Percentiles rank a stretch among this genome's conserved stretches.
phyloP scores from a whole-genome alignment of 2,329 filamentous ascomycete genomes.

The Colletotrichum destructivum region DNA sequence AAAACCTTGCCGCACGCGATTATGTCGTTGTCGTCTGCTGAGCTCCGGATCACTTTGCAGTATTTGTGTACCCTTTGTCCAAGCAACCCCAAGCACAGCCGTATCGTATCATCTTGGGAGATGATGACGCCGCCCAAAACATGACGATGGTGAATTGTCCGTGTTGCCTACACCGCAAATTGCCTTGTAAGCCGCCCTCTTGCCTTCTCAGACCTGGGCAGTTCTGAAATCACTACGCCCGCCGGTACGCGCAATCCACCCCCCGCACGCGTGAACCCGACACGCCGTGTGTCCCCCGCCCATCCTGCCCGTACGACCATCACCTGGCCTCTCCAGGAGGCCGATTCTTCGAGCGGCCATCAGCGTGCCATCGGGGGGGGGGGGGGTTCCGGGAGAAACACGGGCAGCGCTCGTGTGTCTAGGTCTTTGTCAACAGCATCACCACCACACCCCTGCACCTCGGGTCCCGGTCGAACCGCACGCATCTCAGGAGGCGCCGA shows the following conservation, averaged over 20 bases:
- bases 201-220: neutral
- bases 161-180: no score
- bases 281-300: conserved; percentile 10
- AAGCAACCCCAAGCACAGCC: neutral
- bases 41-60: neutral
- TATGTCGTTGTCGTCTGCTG: neutral
- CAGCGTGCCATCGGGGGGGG: neutral
- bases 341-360: neutral
- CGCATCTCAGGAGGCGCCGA: conserved; percentile 36
- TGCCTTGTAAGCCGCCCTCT: neutral
- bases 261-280: conserved; percentile 17
- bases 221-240: neutral
- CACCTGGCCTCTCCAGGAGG: conserved; percentile 11
- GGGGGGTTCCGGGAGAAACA: neutral
- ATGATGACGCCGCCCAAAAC: conserved; percentile 3
- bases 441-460: neutral
- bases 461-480: conserved; percentile 3
- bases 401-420: neutral
- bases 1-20: neutral
- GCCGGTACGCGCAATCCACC: conserved; percentile 9
- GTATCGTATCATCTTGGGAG: neutral
- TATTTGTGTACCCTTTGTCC: neutral
- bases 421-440: neutral
- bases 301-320: conserved; percentile 11
- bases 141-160: conserved; percentile 2